Evolutionary conservation across 805 yeast species (phyloP), one percentile per base, ranked within the genome.

Genomic region (Wickerhamomyces chambardii): DNA sequence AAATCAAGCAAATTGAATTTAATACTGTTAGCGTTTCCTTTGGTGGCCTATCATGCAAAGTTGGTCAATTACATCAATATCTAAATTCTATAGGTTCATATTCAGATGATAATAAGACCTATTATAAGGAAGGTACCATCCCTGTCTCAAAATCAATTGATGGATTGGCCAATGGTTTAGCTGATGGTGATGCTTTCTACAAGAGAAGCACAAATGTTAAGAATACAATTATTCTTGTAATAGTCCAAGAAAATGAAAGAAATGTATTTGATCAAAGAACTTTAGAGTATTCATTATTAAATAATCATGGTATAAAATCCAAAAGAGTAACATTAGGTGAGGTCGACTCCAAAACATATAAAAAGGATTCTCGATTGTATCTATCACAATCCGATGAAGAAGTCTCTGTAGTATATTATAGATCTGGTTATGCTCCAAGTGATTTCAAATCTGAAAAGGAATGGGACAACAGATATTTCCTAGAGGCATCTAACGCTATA

Each of bases 21-120:
- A 92, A 92, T 59, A 89, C 98, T 1, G 85, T 92, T 4, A 83
- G 95, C 48, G 95, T 90, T 4, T 89, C 97, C 1, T 92, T 92
- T 63, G 96, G 95, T 16, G 97, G 95, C 0, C 65, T 92, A 37
- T 80, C 95, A 2, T 56, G 86, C 12, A 83, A 80, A 53, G 90
- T 85, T 18, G 83, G 92, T 16, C 65, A 73, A 44, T 62, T 85
- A 37, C 98, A 92, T 57, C 56, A 67, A 16, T 84, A 71, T 47
- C 58, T 82, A 49, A 81, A 83, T 51, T 50, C 58, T 4, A 50
- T 63, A 7, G 87, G 87, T 3, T 56, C 58, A n/a, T 84, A 83
- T 49, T 62, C 62, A 22, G 50, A 60, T 5, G 64, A 65, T 30
- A 51, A 68, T 1, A 55, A 57, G 17, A 55, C 56, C 16, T 65